Evolutionary conservation across 768 basidiomycete genomes (phyloP).

Genomic region (Pluteus cervinus): DNA sequence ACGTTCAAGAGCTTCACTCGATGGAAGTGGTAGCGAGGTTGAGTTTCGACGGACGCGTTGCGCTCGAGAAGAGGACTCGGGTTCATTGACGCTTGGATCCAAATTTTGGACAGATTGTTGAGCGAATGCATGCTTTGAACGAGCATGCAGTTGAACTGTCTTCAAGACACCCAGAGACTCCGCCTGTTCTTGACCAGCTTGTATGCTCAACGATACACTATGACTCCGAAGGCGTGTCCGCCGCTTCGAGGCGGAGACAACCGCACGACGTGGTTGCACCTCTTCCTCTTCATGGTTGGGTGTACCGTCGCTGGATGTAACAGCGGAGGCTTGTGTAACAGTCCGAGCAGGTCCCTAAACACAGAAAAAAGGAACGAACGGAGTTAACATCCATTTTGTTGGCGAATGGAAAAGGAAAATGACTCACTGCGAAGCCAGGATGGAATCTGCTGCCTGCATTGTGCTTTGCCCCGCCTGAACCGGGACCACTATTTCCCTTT

Average conservation of each 20-base stretch:
- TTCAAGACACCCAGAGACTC: conserved; percentile 53
- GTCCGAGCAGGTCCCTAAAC: conserved; percentile 61
- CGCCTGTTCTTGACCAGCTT: conserved; percentile 32
- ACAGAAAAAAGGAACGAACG: conserved; percentile 2
- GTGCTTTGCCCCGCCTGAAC: conserved; percentile 69
- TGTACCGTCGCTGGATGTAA: conserved; percentile 47
- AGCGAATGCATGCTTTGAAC: conserved; percentile 51
- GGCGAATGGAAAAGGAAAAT: conserved; percentile 3
- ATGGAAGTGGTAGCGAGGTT: conserved; percentile 24
- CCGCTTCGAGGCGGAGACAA: conserved; percentile 21
- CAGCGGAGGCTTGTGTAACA: conserved; percentile 65
- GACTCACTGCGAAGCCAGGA: conserved; percentile 57
- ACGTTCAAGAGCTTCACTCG: not conserved
- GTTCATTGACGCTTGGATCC: conserved; percentile 16
- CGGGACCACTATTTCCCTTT: conserved; percentile 48
- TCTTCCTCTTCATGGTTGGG: conserved; percentile 54
- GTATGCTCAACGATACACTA: conserved; percentile 47
- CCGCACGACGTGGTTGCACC: conserved; percentile 20
- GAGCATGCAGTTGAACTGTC: conserved; percentile 58
- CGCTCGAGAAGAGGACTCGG: conserved; percentile 9
- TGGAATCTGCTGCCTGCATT: conserved; percentile 69
- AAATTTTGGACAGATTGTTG: no score
- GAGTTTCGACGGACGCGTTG: conserved; percentile 40
- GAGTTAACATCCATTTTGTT: conserved; percentile 1
- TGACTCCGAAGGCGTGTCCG: conserved; percentile 47